Conservation (phyloP, 495 filamentous ascomycete species). For the Diplogelasinospora grovesii region DNA sequence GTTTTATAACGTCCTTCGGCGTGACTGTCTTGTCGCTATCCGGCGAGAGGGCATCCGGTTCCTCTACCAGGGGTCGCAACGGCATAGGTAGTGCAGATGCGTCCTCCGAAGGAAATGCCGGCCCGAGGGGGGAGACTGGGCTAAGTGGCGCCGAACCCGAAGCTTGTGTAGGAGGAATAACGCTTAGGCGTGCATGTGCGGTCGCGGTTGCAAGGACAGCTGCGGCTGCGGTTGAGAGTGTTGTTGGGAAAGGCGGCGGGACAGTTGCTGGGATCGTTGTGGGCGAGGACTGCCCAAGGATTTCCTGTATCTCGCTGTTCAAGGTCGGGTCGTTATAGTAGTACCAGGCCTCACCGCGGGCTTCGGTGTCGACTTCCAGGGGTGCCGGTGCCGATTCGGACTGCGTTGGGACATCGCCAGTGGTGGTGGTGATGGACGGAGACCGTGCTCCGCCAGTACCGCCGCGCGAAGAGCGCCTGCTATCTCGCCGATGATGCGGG, state of each 20-base stretch:
- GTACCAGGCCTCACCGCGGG: constrained; percentile 21
- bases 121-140: constrained; percentile 10
- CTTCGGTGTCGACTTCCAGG: constrained; percentile 21
- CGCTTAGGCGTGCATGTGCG: not conserved
- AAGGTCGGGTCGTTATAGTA: constrained; percentile 26
- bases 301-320: constrained; percentile 5
- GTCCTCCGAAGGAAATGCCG: constrained; percentile 1
- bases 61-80: constrained; percentile 7
- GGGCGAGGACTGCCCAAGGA: too few species aligned
- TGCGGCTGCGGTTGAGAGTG: constrained; percentile 5
- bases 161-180: constrained; percentile 6
- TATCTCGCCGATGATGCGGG: constrained; percentile 18
- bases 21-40: constrained; percentile 16
- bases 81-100: constrained; percentile 1
- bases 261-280: too few species aligned
- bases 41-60: constrained; percentile 14
- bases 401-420: constrained; percentile 10
- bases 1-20: constrained; percentile 4
- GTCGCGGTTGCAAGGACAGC: not conserved
- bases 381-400: constrained; percentile 5
- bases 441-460: constrained; percentile 19
- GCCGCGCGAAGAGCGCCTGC: constrained; percentile 19
- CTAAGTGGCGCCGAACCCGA: constrained; percentile 8
- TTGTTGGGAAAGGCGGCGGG: too few species aligned
- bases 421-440: constrained; percentile 16